Conservation (phyloP, 768 basidiomycete genomes). For the Leccinum uliginosum region DNA sequence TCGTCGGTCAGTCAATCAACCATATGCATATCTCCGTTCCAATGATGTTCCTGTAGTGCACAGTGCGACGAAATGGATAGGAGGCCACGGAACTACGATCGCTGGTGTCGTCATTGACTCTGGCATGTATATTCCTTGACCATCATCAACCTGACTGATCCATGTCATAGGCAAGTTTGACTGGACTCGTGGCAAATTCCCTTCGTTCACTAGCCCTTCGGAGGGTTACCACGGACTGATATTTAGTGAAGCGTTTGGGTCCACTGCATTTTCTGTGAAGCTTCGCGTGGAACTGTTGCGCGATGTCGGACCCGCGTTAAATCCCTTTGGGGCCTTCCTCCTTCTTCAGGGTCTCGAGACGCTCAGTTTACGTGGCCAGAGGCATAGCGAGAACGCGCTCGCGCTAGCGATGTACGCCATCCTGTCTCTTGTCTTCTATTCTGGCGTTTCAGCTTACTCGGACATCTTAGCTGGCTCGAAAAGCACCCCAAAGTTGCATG, state of each 20-base stretch:
- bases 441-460: background rate
- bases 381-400: constrained; percentile 58
- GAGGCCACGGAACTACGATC: constrained; percentile 62
- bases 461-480: constrained; percentile 44
- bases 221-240: constrained; percentile 55
- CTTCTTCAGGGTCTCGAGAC: constrained; percentile 61
- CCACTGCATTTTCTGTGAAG: constrained; percentile 47
- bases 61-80: constrained; percentile 65
- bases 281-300: constrained; percentile 49
- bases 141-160: background rate
- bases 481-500: constrained; percentile 63
- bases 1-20: constrained; percentile 34
- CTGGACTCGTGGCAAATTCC: constrained; percentile 52
- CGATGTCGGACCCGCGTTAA: constrained; percentile 49
- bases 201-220: constrained; percentile 50
- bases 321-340: constrained; percentile 56
- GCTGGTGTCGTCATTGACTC: constrained; percentile 59
- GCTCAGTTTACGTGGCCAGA: constrained; percentile 53
- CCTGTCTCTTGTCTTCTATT: too few relatives aligned
- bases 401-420: constrained; percentile 39
- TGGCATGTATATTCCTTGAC: constrained; percentile 33
- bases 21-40: background rate
- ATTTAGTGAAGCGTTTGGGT: constrained; percentile 49
- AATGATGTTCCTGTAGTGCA: constrained; percentile 34
- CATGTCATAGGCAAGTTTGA: constrained; percentile 47